phyloP scores from a whole-genome alignment of 257 asterid genomes.

The Salvia splendens region DNA sequence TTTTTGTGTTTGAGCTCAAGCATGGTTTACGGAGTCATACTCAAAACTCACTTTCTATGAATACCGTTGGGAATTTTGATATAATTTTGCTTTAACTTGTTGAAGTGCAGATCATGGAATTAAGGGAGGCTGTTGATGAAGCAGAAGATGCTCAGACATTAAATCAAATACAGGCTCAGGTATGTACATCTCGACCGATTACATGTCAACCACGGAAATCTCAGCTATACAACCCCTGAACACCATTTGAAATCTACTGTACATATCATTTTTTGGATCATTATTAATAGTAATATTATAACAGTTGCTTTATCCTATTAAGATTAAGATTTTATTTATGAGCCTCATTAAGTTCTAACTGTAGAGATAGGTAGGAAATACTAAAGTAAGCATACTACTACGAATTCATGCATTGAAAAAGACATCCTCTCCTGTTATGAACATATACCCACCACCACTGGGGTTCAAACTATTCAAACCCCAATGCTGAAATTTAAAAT shows the following conservation, averaged over 20 bases:
- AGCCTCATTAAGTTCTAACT: background rate
- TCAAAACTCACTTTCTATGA: background rate
- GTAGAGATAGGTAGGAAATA: background rate
- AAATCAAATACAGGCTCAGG: conserved; percentile 72
- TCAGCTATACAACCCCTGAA: conserved; percentile 25
- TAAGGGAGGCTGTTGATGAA: conserved; percentile 91
- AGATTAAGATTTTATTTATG: background rate
- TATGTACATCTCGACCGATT: conserved; percentile 28
- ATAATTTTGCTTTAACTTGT: background rate
- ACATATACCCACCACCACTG: background rate
- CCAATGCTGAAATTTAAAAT: no score
- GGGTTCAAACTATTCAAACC: background rate
- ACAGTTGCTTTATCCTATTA: background rate
- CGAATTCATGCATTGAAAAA: background rate
- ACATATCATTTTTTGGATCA: background rate
- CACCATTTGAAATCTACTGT: background rate
- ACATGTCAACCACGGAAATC: background rate
- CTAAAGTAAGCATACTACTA: background rate
- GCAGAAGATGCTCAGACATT: conserved; percentile 58
- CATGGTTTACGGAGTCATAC: background rate
- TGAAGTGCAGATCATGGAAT: conserved; percentile 72
- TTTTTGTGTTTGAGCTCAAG: conserved; percentile 1
- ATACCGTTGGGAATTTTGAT: background rate
- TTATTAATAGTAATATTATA: background rate
- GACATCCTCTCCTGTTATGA: background rate